A percentile compares a stretch with the other conserved stretches of the same genome.
Evolutionary conservation across 2,329 filamentous ascomycete species (phyloP).

Genomic region (Teratosphaeria pseudoeucalypti): DNA sequence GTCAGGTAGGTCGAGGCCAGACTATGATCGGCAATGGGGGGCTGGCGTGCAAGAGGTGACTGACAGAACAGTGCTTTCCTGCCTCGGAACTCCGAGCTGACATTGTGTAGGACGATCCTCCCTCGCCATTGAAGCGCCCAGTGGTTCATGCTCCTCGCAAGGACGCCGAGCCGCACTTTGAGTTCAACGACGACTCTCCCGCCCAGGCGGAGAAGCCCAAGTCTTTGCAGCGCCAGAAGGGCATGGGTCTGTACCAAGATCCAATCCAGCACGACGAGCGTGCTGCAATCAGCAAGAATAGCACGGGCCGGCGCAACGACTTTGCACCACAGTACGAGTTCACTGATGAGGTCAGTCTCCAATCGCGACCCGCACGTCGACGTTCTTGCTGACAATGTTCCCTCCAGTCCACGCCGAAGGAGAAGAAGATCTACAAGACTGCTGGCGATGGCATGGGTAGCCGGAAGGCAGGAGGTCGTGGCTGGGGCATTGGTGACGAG

Average conservation of each 20-base stretch:
- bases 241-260: constrained; percentile 65
- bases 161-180: constrained; percentile 73
- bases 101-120: constrained; percentile 37
- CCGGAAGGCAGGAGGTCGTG: constrained; percentile 41
- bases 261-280: constrained; percentile 41
- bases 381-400: not conserved
- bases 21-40: constrained; percentile 63
- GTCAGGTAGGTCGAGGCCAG: constrained; percentile 50
- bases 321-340: constrained; percentile 71
- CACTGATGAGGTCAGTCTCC: constrained; percentile 43
- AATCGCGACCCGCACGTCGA: not conserved
- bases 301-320: constrained; percentile 44
- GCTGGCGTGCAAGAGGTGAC: constrained; percentile 61
- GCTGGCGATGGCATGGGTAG: constrained; percentile 52
- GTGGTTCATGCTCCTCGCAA: constrained; percentile 59
- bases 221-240: constrained; percentile 46
- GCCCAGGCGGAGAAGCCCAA: constrained; percentile 34
- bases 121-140: constrained; percentile 49
- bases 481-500: constrained; percentile 49
- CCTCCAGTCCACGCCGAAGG: constrained; percentile 1
- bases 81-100: not conserved
- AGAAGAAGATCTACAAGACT: constrained; percentile 24
- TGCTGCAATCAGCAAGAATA: constrained; percentile 23
- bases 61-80: constrained; percentile 4
- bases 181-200: constrained; percentile 65